phyloP scores from a whole-genome alignment of 306 rosid genomes.

The Vicia faba region DNA sequence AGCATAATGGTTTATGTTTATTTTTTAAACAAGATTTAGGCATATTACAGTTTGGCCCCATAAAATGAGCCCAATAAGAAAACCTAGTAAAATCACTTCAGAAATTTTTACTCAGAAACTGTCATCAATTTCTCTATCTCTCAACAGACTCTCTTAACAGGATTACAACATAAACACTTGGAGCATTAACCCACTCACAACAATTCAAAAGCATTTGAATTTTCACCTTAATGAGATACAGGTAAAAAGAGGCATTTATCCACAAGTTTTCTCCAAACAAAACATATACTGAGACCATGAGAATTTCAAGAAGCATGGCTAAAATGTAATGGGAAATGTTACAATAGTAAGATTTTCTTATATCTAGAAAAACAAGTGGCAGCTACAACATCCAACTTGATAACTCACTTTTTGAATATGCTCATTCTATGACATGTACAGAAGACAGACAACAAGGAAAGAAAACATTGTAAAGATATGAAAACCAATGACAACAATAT shows the following conservation, averaged over 20 bases:
- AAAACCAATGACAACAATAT: conserved; percentile 36
- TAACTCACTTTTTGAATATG: conserved; percentile 28
- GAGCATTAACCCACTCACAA: background rate
- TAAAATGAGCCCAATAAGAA: background rate
- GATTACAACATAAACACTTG: conserved; percentile 8
- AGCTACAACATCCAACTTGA: conserved; percentile 33
- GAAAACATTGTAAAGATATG: conserved; percentile 21
- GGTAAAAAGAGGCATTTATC: background rate
- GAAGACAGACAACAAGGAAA: conserved; percentile 32
- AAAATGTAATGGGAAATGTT: conserved; percentile 29
- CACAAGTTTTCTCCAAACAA: conserved; percentile 13
- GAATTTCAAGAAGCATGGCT: conserved; percentile 27
- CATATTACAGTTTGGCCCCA: background rate
- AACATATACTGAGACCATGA: background rate
- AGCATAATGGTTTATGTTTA: background rate
- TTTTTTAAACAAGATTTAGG: background rate
- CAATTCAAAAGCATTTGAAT: background rate
- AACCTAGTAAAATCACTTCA: background rate
- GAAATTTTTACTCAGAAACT: background rate
- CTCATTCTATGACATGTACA: conserved; percentile 38
- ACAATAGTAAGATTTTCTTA: conserved; percentile 6
- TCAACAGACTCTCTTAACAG: background rate
- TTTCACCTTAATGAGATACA: conserved; percentile 3
- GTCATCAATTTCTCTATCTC: background rate
- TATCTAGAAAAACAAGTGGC: conserved; percentile 12